phyloP scores from a whole-genome alignment of 2,329 filamentous ascomycete species.

The Neofusicoccum sp. region DNA sequence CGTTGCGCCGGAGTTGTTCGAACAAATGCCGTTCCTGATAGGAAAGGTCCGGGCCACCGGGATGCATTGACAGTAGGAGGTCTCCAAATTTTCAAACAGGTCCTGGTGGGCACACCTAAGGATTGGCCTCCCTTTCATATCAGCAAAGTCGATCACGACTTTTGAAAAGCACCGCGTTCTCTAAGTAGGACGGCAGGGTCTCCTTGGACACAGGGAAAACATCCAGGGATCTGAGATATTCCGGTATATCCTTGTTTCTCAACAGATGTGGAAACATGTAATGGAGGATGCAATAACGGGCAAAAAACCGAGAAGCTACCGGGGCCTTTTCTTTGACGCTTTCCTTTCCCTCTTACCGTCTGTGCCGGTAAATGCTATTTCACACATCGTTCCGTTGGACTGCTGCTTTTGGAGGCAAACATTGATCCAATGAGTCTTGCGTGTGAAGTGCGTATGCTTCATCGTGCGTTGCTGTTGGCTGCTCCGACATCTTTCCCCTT shows the following conservation, averaged over 20 bases:
- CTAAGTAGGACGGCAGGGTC: background rate
- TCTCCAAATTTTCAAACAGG: background rate
- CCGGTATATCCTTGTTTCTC: background rate
- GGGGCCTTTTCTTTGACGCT: background rate
- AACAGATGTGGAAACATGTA: background rate
- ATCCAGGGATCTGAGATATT: background rate
- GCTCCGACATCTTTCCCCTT: background rate
- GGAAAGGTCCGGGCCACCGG: slow-evolving; percentile 9
- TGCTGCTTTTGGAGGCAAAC: background rate
- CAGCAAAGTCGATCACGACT: too few species aligned
- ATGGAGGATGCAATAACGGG: background rate
- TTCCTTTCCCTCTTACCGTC: background rate
- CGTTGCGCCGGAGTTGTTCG: slow-evolving; percentile 23
- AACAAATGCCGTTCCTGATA: slow-evolving; percentile 24
- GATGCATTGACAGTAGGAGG: background rate
- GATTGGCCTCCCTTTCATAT: background rate
- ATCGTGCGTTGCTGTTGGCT: background rate
- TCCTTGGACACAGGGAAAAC: background rate
- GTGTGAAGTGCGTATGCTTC: slow-evolving; percentile 1
- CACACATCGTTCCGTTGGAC: slow-evolving; percentile 7
- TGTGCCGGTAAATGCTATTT: background rate
- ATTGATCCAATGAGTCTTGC: background rate
- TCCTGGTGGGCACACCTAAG: background rate
- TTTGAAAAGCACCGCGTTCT: background rate
- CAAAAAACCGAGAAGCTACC: background rate